Conservation (phyloP, 2,329 filamentous ascomycete species). For the Stachybotrys elegans region DNA sequence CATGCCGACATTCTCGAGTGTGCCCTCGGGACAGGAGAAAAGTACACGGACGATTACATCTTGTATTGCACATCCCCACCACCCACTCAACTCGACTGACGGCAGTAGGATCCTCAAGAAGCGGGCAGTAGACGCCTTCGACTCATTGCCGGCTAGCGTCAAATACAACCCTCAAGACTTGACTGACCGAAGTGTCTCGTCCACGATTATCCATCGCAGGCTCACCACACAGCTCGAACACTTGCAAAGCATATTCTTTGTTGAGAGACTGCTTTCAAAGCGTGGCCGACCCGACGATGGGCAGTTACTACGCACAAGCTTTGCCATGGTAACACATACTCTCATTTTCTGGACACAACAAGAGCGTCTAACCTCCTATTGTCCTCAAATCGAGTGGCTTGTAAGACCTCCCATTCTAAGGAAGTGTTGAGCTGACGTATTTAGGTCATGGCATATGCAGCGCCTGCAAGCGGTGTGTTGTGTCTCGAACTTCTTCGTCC, state of each 20-base stretch:
- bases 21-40: slow-evolving; percentile 9
- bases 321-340: slow-evolving; percentile 39
- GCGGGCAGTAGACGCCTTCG: slow-evolving; percentile 2
- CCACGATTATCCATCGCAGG: slow-evolving; percentile 36
- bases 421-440: background rate
- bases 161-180: slow-evolving; percentile 30
- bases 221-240: slow-evolving; percentile 43
- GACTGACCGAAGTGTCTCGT: slow-evolving; percentile 33
- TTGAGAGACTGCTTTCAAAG: slow-evolving; percentile 50
- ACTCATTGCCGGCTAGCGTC: slow-evolving; percentile 6
- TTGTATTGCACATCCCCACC: background rate
- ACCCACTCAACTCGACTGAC: background rate
- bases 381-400: slow-evolving; percentile 40
- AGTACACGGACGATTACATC: background rate
- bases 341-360: slow-evolving; percentile 41
- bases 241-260: slow-evolving; percentile 51
- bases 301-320: slow-evolving; percentile 36
- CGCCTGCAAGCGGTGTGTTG: slow-evolving; percentile 40
- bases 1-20: slow-evolving; percentile 19
- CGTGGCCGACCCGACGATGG: slow-evolving; percentile 22
- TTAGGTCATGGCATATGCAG: slow-evolving; percentile 37
- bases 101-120: slow-evolving; percentile 1
- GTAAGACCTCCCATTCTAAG: slow-evolving; percentile 6
- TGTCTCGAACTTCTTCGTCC: slow-evolving; percentile 43
- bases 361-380: slow-evolving; percentile 32